These are phyloP conservation scores for Cryphonectria japonica DNA, from an alignment of 2,329 filamentous ascomycete species.

Conservation along the genomic window DNA sequence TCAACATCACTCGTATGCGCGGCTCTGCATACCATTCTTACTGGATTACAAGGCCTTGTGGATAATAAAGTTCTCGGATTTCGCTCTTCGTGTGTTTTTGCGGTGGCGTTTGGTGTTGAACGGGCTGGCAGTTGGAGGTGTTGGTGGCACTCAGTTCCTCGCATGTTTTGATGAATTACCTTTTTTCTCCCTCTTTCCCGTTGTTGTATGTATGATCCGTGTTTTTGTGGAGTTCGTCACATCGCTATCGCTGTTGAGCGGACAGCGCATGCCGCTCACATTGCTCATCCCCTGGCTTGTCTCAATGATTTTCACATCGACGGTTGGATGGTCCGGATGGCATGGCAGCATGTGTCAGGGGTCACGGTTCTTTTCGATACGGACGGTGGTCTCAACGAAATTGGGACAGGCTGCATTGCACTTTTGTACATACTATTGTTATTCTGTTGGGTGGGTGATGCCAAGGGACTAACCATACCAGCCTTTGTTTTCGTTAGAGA, in stretches of 20 bases:
- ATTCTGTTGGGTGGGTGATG: slow-evolving; percentile 25
- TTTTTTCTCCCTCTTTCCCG: slow-evolving; percentile 20
- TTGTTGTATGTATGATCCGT: slow-evolving; percentile 13
- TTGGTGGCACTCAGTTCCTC: slow-evolving; percentile 16
- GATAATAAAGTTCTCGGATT: slow-evolving; percentile 26
- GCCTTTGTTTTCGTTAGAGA: slow-evolving; percentile 26
- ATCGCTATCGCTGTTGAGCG: slow-evolving; percentile 25
- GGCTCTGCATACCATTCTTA: slow-evolving; percentile 20
- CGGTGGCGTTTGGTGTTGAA: slow-evolving; percentile 30
- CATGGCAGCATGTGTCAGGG: slow-evolving; percentile 26
- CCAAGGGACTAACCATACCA: slow-evolving; percentile 14
- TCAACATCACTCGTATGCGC: slow-evolving; percentile 21
- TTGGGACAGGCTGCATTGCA: slow-evolving; percentile 26
- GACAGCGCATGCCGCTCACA: slow-evolving; percentile 17
- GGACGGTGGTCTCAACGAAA: slow-evolving; percentile 16
- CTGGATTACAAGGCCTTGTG: slow-evolving; percentile 22
- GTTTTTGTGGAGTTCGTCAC: slow-evolving; percentile 15
- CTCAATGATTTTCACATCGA: slow-evolving; percentile 17
- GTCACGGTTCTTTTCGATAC: slow-evolving; percentile 24
- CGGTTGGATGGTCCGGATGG: slow-evolving; percentile 27
- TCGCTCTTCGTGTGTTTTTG: slow-evolving; percentile 30
- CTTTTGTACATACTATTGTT: slow-evolving; percentile 29
- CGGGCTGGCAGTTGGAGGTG: slow-evolving; percentile 22
- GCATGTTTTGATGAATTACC: slow-evolving; percentile 4
- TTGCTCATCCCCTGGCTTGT: slow-evolving; percentile 26